phyloP scores from a whole-genome alignment of 1,139 yeast species.

The Wickerhamomyces sp. region DNA sequence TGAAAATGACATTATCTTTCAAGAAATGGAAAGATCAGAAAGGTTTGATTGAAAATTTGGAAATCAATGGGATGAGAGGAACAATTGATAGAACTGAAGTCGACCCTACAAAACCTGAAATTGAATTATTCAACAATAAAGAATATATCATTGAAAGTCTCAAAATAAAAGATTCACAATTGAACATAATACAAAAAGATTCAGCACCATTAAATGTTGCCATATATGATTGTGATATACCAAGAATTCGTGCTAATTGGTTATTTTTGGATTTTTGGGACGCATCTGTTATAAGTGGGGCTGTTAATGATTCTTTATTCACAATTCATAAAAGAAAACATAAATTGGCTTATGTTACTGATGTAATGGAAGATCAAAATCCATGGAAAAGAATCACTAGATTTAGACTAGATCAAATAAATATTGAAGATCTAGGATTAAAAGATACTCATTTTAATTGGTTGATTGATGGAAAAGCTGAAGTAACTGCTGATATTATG shows the following conservation, averaged over 20 bases:
- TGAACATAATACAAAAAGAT: slow-evolving; percentile 37
- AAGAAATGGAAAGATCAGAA: slow-evolving; percentile 66
- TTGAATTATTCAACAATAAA: slow-evolving; percentile 29
- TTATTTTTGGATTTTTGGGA: slow-evolving; percentile 61
- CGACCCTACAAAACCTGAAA: slow-evolving; percentile 38
- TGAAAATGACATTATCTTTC: slow-evolving; percentile 56
- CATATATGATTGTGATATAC: slow-evolving; percentile 61
- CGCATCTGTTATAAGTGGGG: slow-evolving; percentile 66
- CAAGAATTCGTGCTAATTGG: slow-evolving; percentile 54
- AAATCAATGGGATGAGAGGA: slow-evolving; percentile 59
- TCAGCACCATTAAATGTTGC: slow-evolving; percentile 44
- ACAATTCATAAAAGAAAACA: slow-evolving; percentile 63
- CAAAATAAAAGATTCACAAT: slow-evolving; percentile 49
- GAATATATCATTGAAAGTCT: slow-evolving; percentile 47
- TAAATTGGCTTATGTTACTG: slow-evolving; percentile 34
- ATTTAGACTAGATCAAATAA: slow-evolving; percentile 60
- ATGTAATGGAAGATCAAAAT: slow-evolving; percentile 32
- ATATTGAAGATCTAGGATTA: slow-evolving; percentile 38
- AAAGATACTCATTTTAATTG: slow-evolving; percentile 52
- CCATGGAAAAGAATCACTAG: slow-evolving; percentile 53
- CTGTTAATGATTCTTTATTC: slow-evolving; percentile 68
- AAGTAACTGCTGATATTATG: slow-evolving; percentile 64
- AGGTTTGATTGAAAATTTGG: slow-evolving; percentile 60
- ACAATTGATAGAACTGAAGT: slow-evolving; percentile 38
- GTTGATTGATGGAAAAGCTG: slow-evolving; percentile 67